phyloP scores from a whole-genome alignment of 129 eudicot species.

The Saposhnikovia divaricata region DNA sequence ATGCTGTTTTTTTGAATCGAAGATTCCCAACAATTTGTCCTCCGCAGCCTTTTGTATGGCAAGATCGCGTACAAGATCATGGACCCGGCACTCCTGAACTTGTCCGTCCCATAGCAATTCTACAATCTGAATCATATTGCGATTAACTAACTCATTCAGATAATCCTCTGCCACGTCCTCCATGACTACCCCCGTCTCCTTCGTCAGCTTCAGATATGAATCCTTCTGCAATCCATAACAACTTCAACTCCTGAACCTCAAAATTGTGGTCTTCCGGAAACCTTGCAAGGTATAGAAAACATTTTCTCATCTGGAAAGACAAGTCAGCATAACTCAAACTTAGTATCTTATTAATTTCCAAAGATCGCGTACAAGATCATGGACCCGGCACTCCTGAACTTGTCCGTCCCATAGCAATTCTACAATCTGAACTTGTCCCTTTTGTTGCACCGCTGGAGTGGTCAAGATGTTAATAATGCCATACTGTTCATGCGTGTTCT shows the following conservation, averaged over 20 bases:
- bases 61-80: background rate
- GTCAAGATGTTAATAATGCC: background rate
- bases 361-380: too few species aligned
- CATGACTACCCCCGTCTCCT: background rate
- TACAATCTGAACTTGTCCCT: too few species aligned
- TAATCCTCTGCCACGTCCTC: background rate
- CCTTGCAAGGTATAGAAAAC: background rate
- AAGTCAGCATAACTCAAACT: background rate
- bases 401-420: too few species aligned
- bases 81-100: background rate
- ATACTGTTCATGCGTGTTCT: background rate
- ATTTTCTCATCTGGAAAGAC: background rate
- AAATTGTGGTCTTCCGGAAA: background rate
- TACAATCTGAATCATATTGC: background rate
- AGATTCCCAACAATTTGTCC: background rate
- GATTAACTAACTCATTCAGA: too few species aligned
- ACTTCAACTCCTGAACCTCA: background rate
- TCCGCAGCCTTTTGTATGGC: background rate
- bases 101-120: background rate
- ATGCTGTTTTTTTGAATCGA: background rate
- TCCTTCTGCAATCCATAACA: conserved; percentile 1
- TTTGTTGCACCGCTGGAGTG: background rate
- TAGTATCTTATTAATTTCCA: background rate
- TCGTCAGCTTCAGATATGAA: background rate
- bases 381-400: too few species aligned